These are phyloP conservation scores for Apiospora kogelbergensis DNA, from an alignment of 2,329 filamentous ascomycete genomes.

Conservation along the genomic window DNA sequence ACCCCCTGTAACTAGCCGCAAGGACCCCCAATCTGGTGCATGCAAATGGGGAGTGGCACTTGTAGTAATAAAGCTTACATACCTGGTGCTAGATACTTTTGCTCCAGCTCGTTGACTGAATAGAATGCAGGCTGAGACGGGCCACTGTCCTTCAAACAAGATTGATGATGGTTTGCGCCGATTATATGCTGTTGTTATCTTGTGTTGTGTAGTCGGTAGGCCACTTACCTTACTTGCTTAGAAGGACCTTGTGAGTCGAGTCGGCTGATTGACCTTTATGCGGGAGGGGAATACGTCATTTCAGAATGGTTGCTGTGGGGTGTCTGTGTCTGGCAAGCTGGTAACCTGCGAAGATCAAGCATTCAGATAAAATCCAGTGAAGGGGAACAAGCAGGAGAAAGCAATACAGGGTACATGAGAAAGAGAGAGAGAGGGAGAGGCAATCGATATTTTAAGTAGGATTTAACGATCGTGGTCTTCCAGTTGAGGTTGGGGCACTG, in stretches of 20 bases:
- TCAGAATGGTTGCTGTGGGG: neutral
- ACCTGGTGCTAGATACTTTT: neutral
- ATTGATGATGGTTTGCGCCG: neutral
- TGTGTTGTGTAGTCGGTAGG: neutral
- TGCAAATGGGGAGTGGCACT: neutral
- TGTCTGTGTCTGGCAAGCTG: neutral
- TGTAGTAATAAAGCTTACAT: neutral
- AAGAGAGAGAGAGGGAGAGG: too few species aligned
- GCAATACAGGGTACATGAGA: neutral
- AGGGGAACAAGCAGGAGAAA: neutral
- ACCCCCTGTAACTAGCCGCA: neutral
- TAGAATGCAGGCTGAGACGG: neutral
- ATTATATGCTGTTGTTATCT: neutral
- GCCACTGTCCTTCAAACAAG: neutral
- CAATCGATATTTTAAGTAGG: neutral
- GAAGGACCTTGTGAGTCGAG: neutral
- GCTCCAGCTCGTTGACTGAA: neutral
- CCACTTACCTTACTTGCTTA: neutral
- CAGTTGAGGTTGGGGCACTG: neutral
- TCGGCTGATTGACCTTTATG: neutral
- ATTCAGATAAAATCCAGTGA: neutral
- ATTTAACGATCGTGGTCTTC: neutral
- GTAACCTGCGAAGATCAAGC: neutral
- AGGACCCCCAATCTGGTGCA: neutral
- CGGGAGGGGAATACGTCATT: neutral